A percentile compares a stretch with the other conserved stretches of the same genome.
phyloP scores from a whole-genome alignment of 148 eudicot genomes.

The Rhododendron kiyosumense region DNA sequence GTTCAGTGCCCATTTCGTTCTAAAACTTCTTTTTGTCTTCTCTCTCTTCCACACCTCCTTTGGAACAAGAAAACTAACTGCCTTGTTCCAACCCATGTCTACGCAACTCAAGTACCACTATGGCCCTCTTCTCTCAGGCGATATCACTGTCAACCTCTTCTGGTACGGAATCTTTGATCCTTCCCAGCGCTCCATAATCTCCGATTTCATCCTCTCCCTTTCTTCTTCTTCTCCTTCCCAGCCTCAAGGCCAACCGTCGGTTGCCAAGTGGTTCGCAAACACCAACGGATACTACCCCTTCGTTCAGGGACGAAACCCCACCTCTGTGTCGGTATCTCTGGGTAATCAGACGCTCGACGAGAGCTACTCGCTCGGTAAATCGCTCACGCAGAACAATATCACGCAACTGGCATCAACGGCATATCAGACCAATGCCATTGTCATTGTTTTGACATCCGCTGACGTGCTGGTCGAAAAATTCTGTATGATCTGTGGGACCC shows the following conservation, averaged over 20 bases:
- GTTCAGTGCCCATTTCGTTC: not conserved
- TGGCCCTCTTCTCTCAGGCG: constrained; percentile 28
- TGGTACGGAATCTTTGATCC: constrained; percentile 48
- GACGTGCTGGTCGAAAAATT: constrained; percentile 32
- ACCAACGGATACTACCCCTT: constrained; percentile 18
- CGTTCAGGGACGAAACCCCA: constrained; percentile 6
- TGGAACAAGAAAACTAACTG: not conserved
- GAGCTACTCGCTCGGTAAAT: constrained; percentile 29
- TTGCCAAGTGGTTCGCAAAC: constrained; percentile 29
- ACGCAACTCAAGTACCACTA: constrained; percentile 23
- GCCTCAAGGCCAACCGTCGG: constrained; percentile 23
- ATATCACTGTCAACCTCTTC: constrained; percentile 31
- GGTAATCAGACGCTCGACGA: constrained; percentile 25
- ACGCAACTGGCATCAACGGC: constrained; percentile 19
- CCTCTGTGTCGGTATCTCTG: constrained; percentile 8
- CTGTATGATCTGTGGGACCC: constrained; percentile 36
- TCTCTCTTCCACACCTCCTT: not conserved
- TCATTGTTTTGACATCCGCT: constrained; percentile 28
- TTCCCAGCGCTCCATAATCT: constrained; percentile 31
- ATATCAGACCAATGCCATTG: constrained; percentile 17
- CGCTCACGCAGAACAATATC: constrained; percentile 23
- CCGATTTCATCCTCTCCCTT: constrained; percentile 34
- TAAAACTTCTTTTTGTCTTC: not conserved
- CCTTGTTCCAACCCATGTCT: not conserved
- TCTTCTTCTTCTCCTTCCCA: constrained; percentile 8